phyloP scores from a whole-genome alignment of 805 yeast genomes.

The Ogataea angusta region DNA sequence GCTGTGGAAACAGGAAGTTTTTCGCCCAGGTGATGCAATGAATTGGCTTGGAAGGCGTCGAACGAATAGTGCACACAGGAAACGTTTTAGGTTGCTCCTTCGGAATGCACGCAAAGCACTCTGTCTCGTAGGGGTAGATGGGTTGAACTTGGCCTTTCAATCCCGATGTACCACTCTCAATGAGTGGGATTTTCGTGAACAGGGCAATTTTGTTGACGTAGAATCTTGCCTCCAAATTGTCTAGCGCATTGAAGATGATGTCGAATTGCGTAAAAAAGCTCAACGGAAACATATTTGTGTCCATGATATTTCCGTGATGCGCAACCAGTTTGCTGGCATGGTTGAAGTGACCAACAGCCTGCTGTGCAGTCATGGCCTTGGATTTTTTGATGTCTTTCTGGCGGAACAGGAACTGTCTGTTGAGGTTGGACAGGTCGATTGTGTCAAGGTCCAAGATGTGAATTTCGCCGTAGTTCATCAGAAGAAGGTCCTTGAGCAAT shows the following conservation, averaged over 20 bases:
- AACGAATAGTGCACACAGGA: conserved; percentile 95
- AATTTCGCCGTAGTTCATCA: conserved; percentile 81
- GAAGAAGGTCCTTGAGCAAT: conserved; percentile 70
- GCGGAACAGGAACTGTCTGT: conserved; percentile 88
- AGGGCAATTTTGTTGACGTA: conserved; percentile 84
- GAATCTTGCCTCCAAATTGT: conserved; percentile 87
- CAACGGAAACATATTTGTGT: conserved; percentile 63
- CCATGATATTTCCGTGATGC: conserved; percentile 86
- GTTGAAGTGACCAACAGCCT: conserved; percentile 75
- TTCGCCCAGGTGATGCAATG: conserved; percentile 99
- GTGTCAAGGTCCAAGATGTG: conserved; percentile 95
- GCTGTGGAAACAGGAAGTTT: conserved; percentile 76
- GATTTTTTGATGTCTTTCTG: conserved; percentile 86
- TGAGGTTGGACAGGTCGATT: conserved; percentile 85
- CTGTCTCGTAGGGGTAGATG: conserved; percentile 74
- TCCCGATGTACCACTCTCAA: conserved; percentile 96
- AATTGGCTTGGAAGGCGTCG: conserved; percentile 94
- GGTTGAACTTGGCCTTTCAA: conserved; percentile 93
- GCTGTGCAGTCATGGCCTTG: conserved; percentile 79
- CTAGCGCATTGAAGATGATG: conserved; percentile 86
- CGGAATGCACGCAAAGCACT: conserved; percentile 89
- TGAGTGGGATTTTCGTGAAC: conserved; percentile 66
- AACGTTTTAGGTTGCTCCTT: conserved; percentile 86
- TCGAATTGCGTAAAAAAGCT: conserved; percentile 77
- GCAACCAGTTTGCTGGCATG: conserved; percentile 64